Percentiles rank a stretch among this genome's conserved stretches.
These are phyloP conservation scores for Fonsecaea nubica DNA, from an alignment of 2,329 filamentous ascomycete genomes.

Conservation along the genomic window DNA sequence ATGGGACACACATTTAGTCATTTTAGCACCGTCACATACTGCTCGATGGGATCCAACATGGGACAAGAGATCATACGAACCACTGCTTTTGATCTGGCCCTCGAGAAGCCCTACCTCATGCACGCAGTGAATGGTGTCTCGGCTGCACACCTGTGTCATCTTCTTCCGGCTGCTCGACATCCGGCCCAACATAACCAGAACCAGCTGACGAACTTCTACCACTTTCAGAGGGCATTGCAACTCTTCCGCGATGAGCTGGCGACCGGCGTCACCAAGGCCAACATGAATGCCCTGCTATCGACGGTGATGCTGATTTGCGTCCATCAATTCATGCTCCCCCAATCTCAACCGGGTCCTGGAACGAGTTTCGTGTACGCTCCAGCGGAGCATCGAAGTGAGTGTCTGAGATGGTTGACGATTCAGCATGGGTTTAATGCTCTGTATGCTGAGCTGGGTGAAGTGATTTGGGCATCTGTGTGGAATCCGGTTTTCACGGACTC, in stretches of 20 bases:
- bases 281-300: slow-evolving; percentile 50
- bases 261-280: slow-evolving; percentile 40
- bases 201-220: slow-evolving; percentile 41
- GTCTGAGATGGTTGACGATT: slow-evolving; percentile 24
- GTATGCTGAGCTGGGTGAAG: slow-evolving; percentile 14
- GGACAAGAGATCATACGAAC: slow-evolving; percentile 24
- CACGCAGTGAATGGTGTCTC: slow-evolving; percentile 47
- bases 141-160: slow-evolving; percentile 44
- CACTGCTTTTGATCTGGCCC: slow-evolving; percentile 9
- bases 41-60: slow-evolving; percentile 27
- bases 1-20: slow-evolving; percentile 28
- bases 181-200: slow-evolving; percentile 42
- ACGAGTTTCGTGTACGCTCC: slow-evolving; percentile 29
- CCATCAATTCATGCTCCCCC: slow-evolving; percentile 43
- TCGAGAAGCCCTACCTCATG: slow-evolving; percentile 48
- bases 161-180: slow-evolving; percentile 40
- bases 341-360: slow-evolving; percentile 7
- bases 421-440: slow-evolving; percentile 21
- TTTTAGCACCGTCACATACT: slow-evolving; percentile 27
- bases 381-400: slow-evolving; percentile 8
- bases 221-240: slow-evolving; percentile 48
- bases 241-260: slow-evolving; percentile 47
- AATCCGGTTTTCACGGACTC: slow-evolving; percentile 27
- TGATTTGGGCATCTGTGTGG: slow-evolving; percentile 24
- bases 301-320: slow-evolving; percentile 48